Evolutionary conservation across 768 basidiomycete genomes (phyloP).

Genomic region (Hortiboletus campestris): DNA sequence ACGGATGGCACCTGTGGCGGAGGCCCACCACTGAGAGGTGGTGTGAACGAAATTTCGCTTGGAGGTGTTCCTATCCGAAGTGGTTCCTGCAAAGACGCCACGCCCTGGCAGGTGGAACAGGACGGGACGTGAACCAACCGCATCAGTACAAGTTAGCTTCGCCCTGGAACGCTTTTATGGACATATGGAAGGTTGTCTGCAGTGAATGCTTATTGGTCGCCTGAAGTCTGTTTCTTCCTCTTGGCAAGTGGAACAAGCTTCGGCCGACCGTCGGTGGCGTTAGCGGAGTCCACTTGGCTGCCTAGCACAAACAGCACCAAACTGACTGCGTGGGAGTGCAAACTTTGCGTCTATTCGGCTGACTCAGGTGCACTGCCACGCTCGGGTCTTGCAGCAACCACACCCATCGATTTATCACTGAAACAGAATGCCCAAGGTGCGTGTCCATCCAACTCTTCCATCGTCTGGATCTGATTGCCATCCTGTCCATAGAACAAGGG

Average conservation of each 20-base stretch:
- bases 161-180: neutral
- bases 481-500: conserved; percentile 25
- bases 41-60: too few relatives aligned
- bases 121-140: too few relatives aligned
- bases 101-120: too few relatives aligned
- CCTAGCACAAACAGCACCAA: too few relatives aligned
- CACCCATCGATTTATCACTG: neutral
- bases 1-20: too few relatives aligned
- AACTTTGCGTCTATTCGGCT: neutral
- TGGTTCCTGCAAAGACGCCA: too few relatives aligned
- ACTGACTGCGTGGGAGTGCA: too few relatives aligned
- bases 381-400: too few relatives aligned
- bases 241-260: neutral
- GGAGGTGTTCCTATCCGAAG: too few relatives aligned
- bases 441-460: neutral
- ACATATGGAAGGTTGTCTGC: neutral
- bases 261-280: too few relatives aligned
- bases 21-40: too few relatives aligned
- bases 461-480: neutral
- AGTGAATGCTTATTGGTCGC: neutral
- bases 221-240: neutral
- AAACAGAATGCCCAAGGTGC: conserved; percentile 27
- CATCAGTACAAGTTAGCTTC: neutral
- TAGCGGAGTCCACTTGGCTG: too few relatives aligned
- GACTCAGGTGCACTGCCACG: conserved; percentile 13